Evolutionary conservation across 1,284 basidiomycete genomes (phyloP).

Genomic region (Puccinia novopanici): DNA sequence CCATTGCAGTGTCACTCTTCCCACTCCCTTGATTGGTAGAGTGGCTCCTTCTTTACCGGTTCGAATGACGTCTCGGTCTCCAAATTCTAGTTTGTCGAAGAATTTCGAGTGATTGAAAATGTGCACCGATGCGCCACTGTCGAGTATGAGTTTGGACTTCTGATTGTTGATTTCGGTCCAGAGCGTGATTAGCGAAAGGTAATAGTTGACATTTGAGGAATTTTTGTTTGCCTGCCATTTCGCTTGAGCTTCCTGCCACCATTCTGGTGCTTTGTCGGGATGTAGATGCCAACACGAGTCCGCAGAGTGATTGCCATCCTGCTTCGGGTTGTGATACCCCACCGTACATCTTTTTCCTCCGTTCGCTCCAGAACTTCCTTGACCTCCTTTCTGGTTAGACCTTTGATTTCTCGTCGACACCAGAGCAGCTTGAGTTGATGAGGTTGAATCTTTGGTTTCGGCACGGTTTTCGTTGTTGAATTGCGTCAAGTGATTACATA

Average conservation of each 20-base stretch:
- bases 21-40: slow-evolving; percentile 1
- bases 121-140: slow-evolving; percentile 18
- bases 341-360: background rate
- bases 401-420: background rate
- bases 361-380: background rate
- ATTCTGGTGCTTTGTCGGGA: background rate
- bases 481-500: slow-evolving; percentile 8
- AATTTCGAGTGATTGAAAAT: slow-evolving; percentile 14
- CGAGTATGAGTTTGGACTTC: background rate
- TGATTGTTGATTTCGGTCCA: background rate
- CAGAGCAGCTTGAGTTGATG: background rate
- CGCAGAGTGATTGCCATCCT: background rate
- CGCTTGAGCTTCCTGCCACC: slow-evolving; percentile 19
- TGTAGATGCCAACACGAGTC: slow-evolving; percentile 20
- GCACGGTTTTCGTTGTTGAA: slow-evolving; percentile 13
- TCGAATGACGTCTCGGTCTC: background rate
- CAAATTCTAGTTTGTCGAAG: slow-evolving; percentile 3
- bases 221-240: slow-evolving; percentile 9
- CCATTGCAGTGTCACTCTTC: slow-evolving; percentile 4
- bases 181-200: background rate
- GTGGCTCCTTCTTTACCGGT: slow-evolving; percentile 15
- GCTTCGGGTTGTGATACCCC: slow-evolving; percentile 4
- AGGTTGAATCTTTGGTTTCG: background rate
- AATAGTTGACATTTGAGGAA: slow-evolving; percentile 22
- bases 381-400: background rate